phyloP scores from a whole-genome alignment of 257 asterid species.

The Ehretia macrophylla region DNA sequence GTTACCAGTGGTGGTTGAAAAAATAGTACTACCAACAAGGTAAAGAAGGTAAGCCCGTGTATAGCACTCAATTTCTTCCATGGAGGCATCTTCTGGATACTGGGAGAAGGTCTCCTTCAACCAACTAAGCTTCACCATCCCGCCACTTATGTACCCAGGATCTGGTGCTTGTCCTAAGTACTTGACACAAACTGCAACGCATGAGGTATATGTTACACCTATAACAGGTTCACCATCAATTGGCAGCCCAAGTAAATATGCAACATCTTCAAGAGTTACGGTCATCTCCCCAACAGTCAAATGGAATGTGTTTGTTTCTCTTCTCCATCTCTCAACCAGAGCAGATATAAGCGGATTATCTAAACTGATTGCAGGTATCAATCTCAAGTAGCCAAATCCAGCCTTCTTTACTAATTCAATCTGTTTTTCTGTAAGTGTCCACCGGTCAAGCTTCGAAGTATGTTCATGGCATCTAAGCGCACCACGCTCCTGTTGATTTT shows the following conservation, averaged over 20 bases:
- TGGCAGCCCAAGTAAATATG: constrained; percentile 83
- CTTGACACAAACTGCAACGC: constrained; percentile 37
- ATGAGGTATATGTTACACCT: constrained; percentile 82
- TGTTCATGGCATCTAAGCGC: constrained; percentile 98
- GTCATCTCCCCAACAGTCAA: constrained; percentile 95
- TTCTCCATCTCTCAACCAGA: constrained; percentile 93
- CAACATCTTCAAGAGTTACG: constrained; percentile 87
- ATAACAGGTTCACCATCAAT: constrained; percentile 90
- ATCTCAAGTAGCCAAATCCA: constrained; percentile 75
- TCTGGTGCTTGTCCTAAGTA: constrained; percentile 42
- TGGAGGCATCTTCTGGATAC: constrained; percentile 64
- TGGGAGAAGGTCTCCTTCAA: constrained; percentile 80
- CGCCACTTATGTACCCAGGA: constrained; percentile 52
- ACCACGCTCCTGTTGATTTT: constrained; percentile 76
- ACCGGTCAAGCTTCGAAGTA: constrained; percentile 93
- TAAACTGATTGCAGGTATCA: constrained; percentile 66
- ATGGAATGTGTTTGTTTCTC: constrained; percentile 93
- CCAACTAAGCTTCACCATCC: constrained; percentile 97
- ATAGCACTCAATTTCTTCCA: constrained; percentile 56
- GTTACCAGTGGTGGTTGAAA: constrained; percentile 95
- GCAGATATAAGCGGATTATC: constrained; percentile 98
- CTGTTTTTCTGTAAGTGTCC: constrained; percentile 75
- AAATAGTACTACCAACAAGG: constrained; percentile 88
- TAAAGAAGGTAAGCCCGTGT: constrained; percentile 96
- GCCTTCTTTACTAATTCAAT: constrained; percentile 63